phyloP scores from a whole-genome alignment of 1,284 basidiomycete genomes.

The Somion occarium region DNA sequence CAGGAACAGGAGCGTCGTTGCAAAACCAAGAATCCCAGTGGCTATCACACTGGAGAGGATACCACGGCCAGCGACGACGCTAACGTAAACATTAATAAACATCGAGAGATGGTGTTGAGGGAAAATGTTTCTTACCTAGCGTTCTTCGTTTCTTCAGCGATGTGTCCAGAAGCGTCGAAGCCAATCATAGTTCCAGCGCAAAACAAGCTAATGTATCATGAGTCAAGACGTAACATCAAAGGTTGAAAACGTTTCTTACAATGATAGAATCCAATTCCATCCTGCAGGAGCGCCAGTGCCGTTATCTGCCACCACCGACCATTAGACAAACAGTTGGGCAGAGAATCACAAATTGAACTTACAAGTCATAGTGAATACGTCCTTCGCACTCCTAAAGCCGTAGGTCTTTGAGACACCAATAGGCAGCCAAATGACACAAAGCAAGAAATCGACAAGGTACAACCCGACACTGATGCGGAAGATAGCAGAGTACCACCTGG shows the following conservation, averaged over 20 bases:
- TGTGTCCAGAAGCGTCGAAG: constrained; percentile 85
- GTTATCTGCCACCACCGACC: constrained; percentile 52
- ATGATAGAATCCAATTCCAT: constrained; percentile 85
- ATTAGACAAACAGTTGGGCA: constrained; percentile 11
- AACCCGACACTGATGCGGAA: constrained; percentile 72
- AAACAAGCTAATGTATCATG: constrained; percentile 79
- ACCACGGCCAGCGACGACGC: constrained; percentile 73
- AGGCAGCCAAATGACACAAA: constrained; percentile 85
- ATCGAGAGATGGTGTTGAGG: neutral
- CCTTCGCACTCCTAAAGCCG: constrained; percentile 73
- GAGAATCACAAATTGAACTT: constrained; percentile 32
- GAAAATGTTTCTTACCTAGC: constrained; percentile 47
- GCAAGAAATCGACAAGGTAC: constrained; percentile 79
- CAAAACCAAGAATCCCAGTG: constrained; percentile 71
- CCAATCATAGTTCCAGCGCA: constrained; percentile 81
- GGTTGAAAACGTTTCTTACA: constrained; percentile 47
- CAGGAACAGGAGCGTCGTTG: constrained; percentile 74
- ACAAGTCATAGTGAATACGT: constrained; percentile 82
- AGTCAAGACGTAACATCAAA: too few species aligned
- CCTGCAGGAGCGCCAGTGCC: constrained; percentile 79
- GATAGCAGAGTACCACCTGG: constrained; percentile 62
- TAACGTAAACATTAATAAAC: constrained; percentile 21
- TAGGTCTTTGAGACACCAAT: constrained; percentile 81
- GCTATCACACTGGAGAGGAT: constrained; percentile 72
- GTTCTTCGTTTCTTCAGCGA: constrained; percentile 87